phyloP scores from a whole-genome alignment of 176 grass and related monocot genomes.

The Oryza punctata region DNA sequence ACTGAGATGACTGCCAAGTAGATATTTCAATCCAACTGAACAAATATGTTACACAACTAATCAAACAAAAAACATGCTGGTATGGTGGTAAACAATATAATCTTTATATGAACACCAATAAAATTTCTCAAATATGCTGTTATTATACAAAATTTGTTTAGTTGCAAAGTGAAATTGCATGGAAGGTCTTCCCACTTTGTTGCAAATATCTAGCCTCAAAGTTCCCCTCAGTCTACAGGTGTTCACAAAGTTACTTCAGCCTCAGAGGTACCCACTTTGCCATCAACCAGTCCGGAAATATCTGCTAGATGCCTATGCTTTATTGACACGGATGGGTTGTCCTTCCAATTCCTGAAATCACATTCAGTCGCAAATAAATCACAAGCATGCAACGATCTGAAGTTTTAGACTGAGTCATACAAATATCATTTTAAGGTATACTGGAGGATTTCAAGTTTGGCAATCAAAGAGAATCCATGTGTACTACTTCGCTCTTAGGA shows the following conservation, averaged over 20 bases:
- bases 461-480: neutral
- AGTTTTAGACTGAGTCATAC: neutral
- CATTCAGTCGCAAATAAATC: slow-evolving; percentile 22
- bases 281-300: slow-evolving; percentile 6
- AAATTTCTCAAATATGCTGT: slow-evolving; percentile 29
- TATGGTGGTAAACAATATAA: neutral
- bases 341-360: slow-evolving; percentile 91
- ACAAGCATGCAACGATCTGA: neutral
- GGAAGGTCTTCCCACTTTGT: slow-evolving; percentile 22
- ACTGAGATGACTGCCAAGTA: neutral
- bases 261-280: neutral
- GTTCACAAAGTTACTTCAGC: slow-evolving; percentile 8
- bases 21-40: neutral
- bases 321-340: slow-evolving; percentile 95
- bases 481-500: neutral
- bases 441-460: neutral
- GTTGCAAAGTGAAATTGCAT: slow-evolving; percentile 9
- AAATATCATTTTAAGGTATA: neutral
- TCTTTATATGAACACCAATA: slow-evolving; percentile 36
- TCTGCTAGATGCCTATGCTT: slow-evolving; percentile 53
- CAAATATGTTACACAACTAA: neutral
- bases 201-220: slow-evolving; percentile 30
- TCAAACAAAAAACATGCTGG: neutral
- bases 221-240: slow-evolving; percentile 30
- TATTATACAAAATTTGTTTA: slow-evolving; percentile 39